Conservation (phyloP, 2,329 filamentous ascomycete genomes). For the Aspergillus ochraceus region DNA sequence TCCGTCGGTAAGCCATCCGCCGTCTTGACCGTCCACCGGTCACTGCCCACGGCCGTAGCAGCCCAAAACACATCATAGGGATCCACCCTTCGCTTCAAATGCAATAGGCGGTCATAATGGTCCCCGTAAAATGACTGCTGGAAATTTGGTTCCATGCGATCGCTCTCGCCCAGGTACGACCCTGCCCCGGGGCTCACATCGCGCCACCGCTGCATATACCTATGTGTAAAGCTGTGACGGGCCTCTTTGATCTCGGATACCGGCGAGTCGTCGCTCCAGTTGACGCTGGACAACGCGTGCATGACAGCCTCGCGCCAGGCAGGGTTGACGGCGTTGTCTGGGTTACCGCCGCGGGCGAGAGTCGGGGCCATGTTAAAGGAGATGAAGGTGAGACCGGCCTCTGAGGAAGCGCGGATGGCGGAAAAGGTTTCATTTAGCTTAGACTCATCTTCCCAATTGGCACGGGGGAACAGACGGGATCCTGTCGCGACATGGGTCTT, state of each 20-base stretch:
- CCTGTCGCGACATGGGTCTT: slow-evolving; percentile 23
- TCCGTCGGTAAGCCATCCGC: slow-evolving; percentile 29
- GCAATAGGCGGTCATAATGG: slow-evolving; percentile 27
- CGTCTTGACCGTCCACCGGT: slow-evolving; percentile 47
- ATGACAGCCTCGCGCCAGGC: slow-evolving; percentile 26
- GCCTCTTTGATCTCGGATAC: slow-evolving; percentile 38
- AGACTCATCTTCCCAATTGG: slow-evolving; percentile 30
- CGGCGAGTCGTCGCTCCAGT: slow-evolving; percentile 23
- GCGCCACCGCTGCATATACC: slow-evolving; percentile 24
- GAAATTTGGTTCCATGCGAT: slow-evolving; percentile 41
- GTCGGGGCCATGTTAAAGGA: slow-evolving; percentile 36
- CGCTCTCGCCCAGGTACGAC: slow-evolving; percentile 50
- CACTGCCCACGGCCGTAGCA: slow-evolving; percentile 53
- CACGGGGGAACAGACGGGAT: slow-evolving; percentile 37
- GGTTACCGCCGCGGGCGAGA: slow-evolving; percentile 13
- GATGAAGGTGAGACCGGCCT: slow-evolving; percentile 28
- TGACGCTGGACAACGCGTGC: slow-evolving; percentile 27
- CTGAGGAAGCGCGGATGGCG: slow-evolving; percentile 22
- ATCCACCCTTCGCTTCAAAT: slow-evolving; percentile 56
- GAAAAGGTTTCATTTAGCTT: slow-evolving; percentile 31
- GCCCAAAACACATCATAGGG: slow-evolving; percentile 52
- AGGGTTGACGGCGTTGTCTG: slow-evolving; percentile 24
- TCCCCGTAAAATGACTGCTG: slow-evolving; percentile 32
- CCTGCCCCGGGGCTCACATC: slow-evolving; percentile 24
- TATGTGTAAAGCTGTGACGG: slow-evolving; percentile 24